phyloP scores from a whole-genome alignment of 140 eudicot genomes.

The Stevia rebaudiana region DNA sequence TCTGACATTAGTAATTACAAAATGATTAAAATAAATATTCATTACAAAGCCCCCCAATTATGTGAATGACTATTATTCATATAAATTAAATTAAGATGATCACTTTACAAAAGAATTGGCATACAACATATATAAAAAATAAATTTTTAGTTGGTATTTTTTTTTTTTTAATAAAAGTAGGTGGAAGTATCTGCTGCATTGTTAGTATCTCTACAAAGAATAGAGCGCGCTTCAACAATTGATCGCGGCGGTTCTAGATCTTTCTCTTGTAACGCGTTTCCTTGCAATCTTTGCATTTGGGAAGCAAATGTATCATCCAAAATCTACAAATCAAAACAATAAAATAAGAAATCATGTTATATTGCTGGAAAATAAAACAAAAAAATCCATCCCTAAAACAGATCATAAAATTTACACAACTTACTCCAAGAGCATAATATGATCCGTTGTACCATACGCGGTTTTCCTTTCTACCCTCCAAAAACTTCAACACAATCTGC shows the following conservation, averaged over 20 bases:
- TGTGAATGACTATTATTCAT: conserved; percentile 12
- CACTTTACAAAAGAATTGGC: conserved; percentile 35
- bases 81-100: neutral
- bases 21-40: neutral
- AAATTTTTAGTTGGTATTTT: neutral
- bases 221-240: conserved; percentile 74
- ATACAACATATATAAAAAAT: conserved; percentile 3
- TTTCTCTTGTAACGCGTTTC: conserved; percentile 78
- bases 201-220: conserved; percentile 65
- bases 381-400: neutral
- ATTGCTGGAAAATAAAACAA: neutral
- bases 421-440: conserved; percentile 87
- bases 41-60: neutral
- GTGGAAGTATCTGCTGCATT: conserved; percentile 60
- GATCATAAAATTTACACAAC: conserved; percentile 5
- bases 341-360: neutral
- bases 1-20: neutral
- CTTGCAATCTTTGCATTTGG: conserved; percentile 90
- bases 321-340: conserved; percentile 42
- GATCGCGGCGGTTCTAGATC: conserved; percentile 85
- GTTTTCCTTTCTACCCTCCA: conserved; percentile 92
- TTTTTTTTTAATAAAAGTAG: conserved; percentile 30
- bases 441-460: conserved; percentile 91
- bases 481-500: conserved; percentile 70
- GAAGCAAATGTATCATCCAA: conserved; percentile 88